These are phyloP conservation scores for Puccinellia tenuiflora DNA, from an alignment of 176 grass and related monocot species.

Conservation along the genomic window DNA sequence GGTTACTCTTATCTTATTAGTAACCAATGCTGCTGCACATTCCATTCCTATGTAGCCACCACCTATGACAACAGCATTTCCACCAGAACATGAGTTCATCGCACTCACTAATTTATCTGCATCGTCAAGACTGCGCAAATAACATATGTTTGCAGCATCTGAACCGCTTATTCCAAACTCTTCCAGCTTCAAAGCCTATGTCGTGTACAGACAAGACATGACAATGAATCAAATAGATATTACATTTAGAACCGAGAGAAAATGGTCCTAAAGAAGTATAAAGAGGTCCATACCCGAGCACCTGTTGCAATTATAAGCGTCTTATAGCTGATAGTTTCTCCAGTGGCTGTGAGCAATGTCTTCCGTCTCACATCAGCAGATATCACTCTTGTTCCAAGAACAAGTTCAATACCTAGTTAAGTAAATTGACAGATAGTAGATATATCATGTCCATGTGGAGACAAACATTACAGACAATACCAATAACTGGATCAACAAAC, in stretches of 20 bases:
- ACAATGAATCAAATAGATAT: background rate
- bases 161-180: conserved; percentile 80
- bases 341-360: conserved; percentile 60
- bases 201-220: conserved; percentile 2
- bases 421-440: conserved; percentile 6
- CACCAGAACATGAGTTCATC: conserved; percentile 62
- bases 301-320: conserved; percentile 91
- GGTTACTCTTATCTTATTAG: conserved; percentile 78
- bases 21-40: conserved; percentile 83
- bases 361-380: conserved; percentile 73
- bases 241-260: background rate
- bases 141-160: conserved; percentile 82
- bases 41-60: conserved; percentile 99
- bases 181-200: conserved; percentile 82
- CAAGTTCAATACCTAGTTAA: conserved; percentile 80
- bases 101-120: conserved; percentile 65
- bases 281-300: conserved; percentile 82
- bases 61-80: conserved; percentile 91
- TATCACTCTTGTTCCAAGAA: conserved; percentile 85
- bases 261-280: background rate
- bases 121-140: conserved; percentile 73
- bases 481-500: background rate
- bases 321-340: conserved; percentile 96
- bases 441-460: background rate
- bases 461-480: background rate